Evolutionary conservation across 2,329 filamentous ascomycete genomes (phyloP).

Genomic region (Leptographium lundbergii): DNA sequence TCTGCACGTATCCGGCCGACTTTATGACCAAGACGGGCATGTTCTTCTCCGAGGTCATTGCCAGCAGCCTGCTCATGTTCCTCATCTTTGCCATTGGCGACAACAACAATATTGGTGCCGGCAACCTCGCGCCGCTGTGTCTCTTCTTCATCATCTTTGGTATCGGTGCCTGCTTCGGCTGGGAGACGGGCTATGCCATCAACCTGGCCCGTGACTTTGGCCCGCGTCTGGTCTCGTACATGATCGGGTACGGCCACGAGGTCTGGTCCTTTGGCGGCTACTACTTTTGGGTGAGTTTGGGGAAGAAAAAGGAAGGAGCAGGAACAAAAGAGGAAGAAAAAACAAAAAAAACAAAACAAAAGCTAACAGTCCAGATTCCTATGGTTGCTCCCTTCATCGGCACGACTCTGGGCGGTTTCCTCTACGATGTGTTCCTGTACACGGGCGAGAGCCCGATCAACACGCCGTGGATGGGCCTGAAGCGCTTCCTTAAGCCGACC

Average conservation of each 20-base stretch:
- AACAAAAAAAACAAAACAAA: not conserved
- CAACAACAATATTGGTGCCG: conserved; percentile 45
- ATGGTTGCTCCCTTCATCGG: conserved; percentile 61
- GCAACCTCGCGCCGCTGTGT: conserved; percentile 27
- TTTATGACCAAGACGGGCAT: conserved; percentile 41
- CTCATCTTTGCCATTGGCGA: conserved; percentile 46
- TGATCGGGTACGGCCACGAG: conserved; percentile 26
- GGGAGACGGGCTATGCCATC: conserved; percentile 39
- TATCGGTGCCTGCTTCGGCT: conserved; percentile 39
- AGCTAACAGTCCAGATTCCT: conserved; percentile 38
- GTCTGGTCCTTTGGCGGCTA: conserved; percentile 12
- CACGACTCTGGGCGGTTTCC: conserved; percentile 47
- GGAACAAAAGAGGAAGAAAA: too few species aligned
- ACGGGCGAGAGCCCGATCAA: conserved; percentile 61
- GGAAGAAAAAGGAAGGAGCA: too few species aligned
- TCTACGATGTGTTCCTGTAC: conserved; percentile 58
- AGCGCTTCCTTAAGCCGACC: not conserved
- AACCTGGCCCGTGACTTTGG: conserved; percentile 47
- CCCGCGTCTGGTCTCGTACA: conserved; percentile 44
- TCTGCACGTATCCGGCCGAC: conserved; percentile 38
- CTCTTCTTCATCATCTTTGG: conserved; percentile 38
- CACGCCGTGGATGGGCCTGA: conserved; percentile 19
- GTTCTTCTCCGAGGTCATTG: conserved; percentile 46
- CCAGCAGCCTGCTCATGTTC: conserved; percentile 41
- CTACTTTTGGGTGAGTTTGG: conserved; percentile 10